Evolutionary conservation across 2,329 filamentous ascomycete species (phyloP).

Genomic region (Aureobasidium mangrovei): DNA sequence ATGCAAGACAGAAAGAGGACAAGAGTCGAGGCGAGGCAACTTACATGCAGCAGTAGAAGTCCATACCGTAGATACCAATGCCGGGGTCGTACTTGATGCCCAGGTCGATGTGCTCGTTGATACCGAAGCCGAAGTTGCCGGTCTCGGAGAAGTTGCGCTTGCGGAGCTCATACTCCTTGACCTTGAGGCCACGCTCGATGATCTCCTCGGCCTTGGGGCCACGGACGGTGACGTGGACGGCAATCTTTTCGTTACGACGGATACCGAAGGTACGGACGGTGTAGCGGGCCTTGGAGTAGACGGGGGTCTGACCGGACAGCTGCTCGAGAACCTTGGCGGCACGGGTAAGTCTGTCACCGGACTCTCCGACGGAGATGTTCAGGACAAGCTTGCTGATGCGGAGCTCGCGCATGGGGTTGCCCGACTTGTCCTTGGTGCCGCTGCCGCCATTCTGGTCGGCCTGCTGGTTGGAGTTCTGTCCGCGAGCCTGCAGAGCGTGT

Average conservation of each 20-base stretch:
- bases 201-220: slow-evolving; percentile 99
- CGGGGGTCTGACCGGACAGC: slow-evolving; percentile 97
- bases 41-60: slow-evolving; percentile 99
- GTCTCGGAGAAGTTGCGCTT: slow-evolving; percentile 99
- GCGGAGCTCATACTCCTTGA: slow-evolving; percentile 99
- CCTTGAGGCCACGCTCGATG: slow-evolving; percentile 99
- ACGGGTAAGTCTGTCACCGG: slow-evolving; percentile 99
- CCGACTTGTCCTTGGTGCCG: slow-evolving; percentile 57
- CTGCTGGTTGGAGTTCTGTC: slow-evolving; percentile 51
- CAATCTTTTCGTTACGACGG: slow-evolving; percentile 99
- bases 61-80: slow-evolving; percentile 99
- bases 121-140: slow-evolving; percentile 99
- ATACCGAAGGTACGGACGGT: slow-evolving; percentile 99
- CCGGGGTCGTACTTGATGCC: slow-evolving; percentile 99
- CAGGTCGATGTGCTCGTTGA: slow-evolving; percentile 99
- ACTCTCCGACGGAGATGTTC: slow-evolving; percentile 99
- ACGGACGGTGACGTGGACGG: slow-evolving; percentile 98
- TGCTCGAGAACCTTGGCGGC: slow-evolving; percentile 99
- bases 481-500: slow-evolving; percentile 19
- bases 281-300: slow-evolving; percentile 99
- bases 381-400: slow-evolving; percentile 99
- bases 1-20: not conserved
- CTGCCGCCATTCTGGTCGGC: slow-evolving; percentile 16
- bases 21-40: slow-evolving; percentile 25
- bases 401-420: slow-evolving; percentile 99